Conservation (phyloP, 257 asterid genomes). For the Jacaranda copaia region DNA sequence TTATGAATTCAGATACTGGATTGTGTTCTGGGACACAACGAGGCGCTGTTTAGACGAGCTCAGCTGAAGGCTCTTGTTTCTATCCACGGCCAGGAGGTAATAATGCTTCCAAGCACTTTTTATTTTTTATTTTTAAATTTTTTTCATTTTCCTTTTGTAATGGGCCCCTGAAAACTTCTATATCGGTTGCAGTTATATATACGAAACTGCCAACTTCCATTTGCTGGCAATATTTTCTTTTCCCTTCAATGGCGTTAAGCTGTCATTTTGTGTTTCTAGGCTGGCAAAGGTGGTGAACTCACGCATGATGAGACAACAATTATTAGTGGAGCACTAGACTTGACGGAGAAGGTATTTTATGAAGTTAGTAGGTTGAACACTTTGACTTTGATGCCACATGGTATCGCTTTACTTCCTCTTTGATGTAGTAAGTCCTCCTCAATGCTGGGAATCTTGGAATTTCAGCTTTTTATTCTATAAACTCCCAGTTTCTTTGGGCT, state of each 20-base stretch:
- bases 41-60: conserved; percentile 82
- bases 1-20: conserved; percentile 62
- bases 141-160: not conserved
- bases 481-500: not conserved
- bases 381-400: not conserved
- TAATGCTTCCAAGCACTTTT: not conserved
- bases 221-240: conserved; percentile 2
- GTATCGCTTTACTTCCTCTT: not conserved
- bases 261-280: conserved; percentile 46
- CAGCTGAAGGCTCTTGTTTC: conserved; percentile 89
- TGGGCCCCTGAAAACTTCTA: not conserved
- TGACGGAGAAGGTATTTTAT: conserved; percentile 74
- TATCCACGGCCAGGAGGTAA: conserved; percentile 80
- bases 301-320: conserved; percentile 85
- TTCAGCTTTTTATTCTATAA: not conserved
- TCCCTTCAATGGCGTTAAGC: not conserved
- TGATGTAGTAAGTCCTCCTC: not conserved
- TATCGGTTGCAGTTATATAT: not conserved
- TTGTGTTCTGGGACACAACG: conserved; percentile 75
- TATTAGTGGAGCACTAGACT: conserved; percentile 83
- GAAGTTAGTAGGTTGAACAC: not conserved
- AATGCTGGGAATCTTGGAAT: not conserved
- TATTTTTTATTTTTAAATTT: not conserved
- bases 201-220: not conserved
- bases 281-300: conserved; percentile 87